phyloP scores from a whole-genome alignment of 441 rosid genomes.

The Croton setiger region DNA sequence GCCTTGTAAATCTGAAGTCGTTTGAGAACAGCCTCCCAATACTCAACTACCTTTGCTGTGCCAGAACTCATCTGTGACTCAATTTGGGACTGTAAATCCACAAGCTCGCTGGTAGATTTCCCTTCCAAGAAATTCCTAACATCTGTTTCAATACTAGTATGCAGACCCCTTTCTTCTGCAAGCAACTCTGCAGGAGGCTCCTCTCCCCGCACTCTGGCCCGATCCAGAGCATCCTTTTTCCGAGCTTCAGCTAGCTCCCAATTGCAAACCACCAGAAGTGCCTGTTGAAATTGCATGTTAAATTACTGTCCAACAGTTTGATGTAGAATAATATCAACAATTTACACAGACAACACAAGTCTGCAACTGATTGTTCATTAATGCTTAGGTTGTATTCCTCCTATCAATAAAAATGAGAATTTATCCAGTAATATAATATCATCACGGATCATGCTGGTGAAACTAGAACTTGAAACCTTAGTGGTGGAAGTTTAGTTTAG shows the following conservation, averaged over 20 bases:
- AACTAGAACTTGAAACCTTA: too few species aligned
- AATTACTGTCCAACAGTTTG: background rate
- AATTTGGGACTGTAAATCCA: constrained; percentile 55
- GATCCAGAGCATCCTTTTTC: constrained; percentile 83
- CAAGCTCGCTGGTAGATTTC: constrained; percentile 69
- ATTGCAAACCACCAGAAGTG: constrained; percentile 80
- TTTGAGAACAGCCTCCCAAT: constrained; percentile 92
- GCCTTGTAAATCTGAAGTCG: constrained; percentile 87
- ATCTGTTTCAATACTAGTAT: constrained; percentile 79
- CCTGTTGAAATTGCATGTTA: constrained; percentile 43
- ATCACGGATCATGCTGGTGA: background rate
- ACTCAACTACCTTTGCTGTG: constrained; percentile 90
- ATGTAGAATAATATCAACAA: background rate
- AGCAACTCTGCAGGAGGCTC: constrained; percentile 89
- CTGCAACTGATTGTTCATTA: background rate
- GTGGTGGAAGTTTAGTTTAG: too few species aligned
- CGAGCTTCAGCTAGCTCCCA: constrained; percentile 97
- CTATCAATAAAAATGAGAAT: constrained; percentile 4
- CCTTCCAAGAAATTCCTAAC: constrained; percentile 73
- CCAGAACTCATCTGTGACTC: constrained; percentile 86
- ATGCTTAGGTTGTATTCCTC: background rate
- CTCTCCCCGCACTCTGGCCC: constrained; percentile 92
- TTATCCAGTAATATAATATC: background rate
- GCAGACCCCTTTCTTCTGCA: constrained; percentile 91
- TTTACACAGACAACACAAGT: background rate